Conservation (phyloP, 352 stramenopile genomes). For the Phytophthora pluvialis region DNA sequence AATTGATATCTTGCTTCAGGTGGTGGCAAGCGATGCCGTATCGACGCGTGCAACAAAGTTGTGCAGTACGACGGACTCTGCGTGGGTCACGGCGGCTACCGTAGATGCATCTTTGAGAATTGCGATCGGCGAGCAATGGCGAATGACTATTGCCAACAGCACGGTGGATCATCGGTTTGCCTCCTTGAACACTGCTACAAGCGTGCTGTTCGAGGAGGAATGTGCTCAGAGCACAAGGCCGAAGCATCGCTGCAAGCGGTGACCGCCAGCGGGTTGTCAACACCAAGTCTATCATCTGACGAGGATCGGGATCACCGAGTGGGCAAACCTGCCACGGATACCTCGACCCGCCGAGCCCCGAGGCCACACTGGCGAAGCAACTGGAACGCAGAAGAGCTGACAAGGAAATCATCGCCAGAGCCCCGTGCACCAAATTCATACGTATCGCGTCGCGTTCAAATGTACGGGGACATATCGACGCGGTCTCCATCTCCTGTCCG, state of each 20-base stretch:
- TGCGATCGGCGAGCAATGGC: constrained; percentile 48
- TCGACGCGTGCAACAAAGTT: constrained; percentile 64
- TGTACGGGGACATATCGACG: neutral
- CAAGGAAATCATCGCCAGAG: constrained; percentile 1
- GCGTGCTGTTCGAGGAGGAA: constrained; percentile 34
- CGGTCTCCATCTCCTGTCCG: neutral
- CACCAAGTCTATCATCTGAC: constrained; percentile 14
- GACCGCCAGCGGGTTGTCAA: constrained; percentile 6
- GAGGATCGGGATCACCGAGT: constrained; percentile 3
- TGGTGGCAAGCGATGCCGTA: constrained; percentile 57
- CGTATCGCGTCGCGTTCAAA: neutral
- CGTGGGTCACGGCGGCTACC: constrained; percentile 57
- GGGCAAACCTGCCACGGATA: neutral
- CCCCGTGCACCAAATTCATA: neutral
- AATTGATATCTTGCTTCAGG: constrained; percentile 25
- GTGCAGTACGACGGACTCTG: constrained; percentile 71
- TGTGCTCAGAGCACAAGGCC: constrained; percentile 38
- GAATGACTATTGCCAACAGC: constrained; percentile 51
- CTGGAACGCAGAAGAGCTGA: neutral
- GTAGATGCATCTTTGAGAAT: constrained; percentile 46
- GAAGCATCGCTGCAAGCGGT: constrained; percentile 12
- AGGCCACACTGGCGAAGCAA: constrained; percentile 5
- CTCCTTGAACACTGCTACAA: constrained; percentile 23
- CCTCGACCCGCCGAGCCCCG: neutral
- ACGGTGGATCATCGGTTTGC: constrained; percentile 49